Evolutionary conservation across 2,329 filamentous ascomycete species (phyloP).

Genomic region (Monosporascus ibericus): DNA sequence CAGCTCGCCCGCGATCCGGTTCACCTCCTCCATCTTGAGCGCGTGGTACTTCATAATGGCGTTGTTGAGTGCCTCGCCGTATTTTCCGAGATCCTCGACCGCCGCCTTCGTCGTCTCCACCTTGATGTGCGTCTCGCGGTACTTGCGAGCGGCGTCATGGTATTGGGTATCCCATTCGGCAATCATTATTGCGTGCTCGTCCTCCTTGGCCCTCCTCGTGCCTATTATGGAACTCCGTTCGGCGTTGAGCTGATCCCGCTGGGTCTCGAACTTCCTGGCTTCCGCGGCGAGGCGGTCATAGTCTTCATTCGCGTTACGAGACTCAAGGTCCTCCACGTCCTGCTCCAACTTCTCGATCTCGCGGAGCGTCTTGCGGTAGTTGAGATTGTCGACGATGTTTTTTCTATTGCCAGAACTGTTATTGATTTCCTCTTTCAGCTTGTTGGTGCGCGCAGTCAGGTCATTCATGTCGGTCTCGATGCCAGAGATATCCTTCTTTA

Average conservation of each 20-base stretch:
- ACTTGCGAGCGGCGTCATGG: constrained; percentile 71
- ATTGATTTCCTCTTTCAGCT: constrained; percentile 68
- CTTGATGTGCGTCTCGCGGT: constrained; percentile 81
- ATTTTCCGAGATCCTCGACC: constrained; percentile 82
- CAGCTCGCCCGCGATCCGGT: constrained; percentile 88
- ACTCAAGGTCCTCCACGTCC: constrained; percentile 70
- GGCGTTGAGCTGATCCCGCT: constrained; percentile 63
- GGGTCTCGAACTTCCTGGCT: constrained; percentile 59
- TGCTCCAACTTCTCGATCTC: constrained; percentile 59
- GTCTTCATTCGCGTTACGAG: constrained; percentile 76
- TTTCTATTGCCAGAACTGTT: constrained; percentile 79
- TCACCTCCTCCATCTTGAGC: constrained; percentile 98
- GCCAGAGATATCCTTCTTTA: constrained; percentile 59
- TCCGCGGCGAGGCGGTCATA: constrained; percentile 68
- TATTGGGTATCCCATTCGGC: constrained; percentile 83
- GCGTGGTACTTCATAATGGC: constrained; percentile 97
- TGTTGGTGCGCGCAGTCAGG: constrained; percentile 66
- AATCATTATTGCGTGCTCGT: constrained; percentile 66
- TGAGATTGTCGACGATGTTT: constrained; percentile 83
- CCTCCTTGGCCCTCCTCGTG: constrained; percentile 76
- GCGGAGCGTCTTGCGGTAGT: constrained; percentile 70
- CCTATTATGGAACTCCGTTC: constrained; percentile 71
- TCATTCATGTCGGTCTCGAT: constrained; percentile 63
- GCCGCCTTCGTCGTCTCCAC: constrained; percentile 90
- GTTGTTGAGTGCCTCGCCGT: constrained; percentile 79